Percentiles rank a stretch among this genome's conserved stretches.
These are phyloP conservation scores for Paraleonurus japonicus DNA, from an alignment of 257 asterid species.

Conservation along the genomic window DNA sequence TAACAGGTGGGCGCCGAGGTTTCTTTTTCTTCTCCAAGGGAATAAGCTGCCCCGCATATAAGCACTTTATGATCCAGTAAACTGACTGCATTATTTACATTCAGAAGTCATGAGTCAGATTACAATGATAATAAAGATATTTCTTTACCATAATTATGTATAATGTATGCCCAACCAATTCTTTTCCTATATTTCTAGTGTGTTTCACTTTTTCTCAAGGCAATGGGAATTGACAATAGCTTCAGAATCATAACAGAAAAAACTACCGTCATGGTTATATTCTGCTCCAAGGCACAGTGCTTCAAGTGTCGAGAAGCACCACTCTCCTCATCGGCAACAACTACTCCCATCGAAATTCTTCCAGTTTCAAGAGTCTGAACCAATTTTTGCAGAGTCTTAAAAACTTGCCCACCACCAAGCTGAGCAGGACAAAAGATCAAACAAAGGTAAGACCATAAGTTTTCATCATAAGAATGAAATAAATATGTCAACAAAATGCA, in stretches of 20 bases:
- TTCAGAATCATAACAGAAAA: slow-evolving; percentile 14
- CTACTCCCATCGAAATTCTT: slow-evolving; percentile 46
- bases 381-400: slow-evolving; percentile 61
- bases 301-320: slow-evolving; percentile 70
- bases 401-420: slow-evolving; percentile 85
- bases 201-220: background rate
- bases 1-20: slow-evolving; percentile 26
- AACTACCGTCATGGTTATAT: slow-evolving; percentile 60
- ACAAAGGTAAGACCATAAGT: slow-evolving; percentile 18
- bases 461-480: slow-evolving; percentile 15
- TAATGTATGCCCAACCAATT: background rate
- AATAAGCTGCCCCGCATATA: slow-evolving; percentile 58
- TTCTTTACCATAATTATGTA: background rate
- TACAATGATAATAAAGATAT: background rate
- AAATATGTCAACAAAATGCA: slow-evolving; percentile 9
- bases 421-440: slow-evolving; percentile 31
- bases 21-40: slow-evolving; percentile 44
- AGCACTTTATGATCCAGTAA: slow-evolving; percentile 70
- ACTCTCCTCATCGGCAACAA: slow-evolving; percentile 55
- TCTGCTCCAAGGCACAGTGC: slow-evolving; percentile 68
- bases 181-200: background rate
- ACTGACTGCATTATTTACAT: slow-evolving; percentile 54
- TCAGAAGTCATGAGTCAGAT: slow-evolving; percentile 16
- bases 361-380: slow-evolving; percentile 58
- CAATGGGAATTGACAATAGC: slow-evolving; percentile 6